phyloP scores from a whole-genome alignment of 2,329 filamentous ascomycete species.

The Talaromyces piceae region DNA sequence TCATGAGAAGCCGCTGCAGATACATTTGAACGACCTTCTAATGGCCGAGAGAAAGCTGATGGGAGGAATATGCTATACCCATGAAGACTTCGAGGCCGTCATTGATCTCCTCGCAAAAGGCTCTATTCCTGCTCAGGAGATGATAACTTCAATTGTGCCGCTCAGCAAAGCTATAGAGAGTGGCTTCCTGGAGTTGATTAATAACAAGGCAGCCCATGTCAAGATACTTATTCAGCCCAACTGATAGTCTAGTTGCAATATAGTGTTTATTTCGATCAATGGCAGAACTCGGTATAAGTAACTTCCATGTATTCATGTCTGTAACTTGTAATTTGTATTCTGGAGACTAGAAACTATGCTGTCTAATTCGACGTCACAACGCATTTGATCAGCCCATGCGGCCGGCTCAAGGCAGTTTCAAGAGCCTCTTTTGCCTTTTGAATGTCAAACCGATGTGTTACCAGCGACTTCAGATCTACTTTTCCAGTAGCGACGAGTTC shows the following conservation, averaged over 20 bases:
- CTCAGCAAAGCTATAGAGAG: not conserved
- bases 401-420: no score
- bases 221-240: constrained; percentile 5
- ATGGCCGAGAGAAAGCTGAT: constrained; percentile 24
- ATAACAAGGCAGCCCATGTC: constrained; percentile 2
- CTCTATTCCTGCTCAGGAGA: constrained; percentile 1
- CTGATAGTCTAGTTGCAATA: not conserved
- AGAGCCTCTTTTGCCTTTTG: no score
- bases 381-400: no score
- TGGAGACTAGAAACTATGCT: no score
- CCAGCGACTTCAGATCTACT: constrained; percentile 3
- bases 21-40: constrained; percentile 49
- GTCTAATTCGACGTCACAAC: no score
- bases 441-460: constrained; percentile 14
- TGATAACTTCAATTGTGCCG: constrained; percentile 5
- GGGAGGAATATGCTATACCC: constrained; percentile 25
- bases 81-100: not conserved
- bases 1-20: constrained; percentile 50
- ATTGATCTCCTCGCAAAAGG: not conserved
- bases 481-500: constrained; percentile 14
- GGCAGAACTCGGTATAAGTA: no score
- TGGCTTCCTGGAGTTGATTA: constrained; percentile 26
- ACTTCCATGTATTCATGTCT: no score
- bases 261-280: no score
- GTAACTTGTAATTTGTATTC: no score